A percentile compares a stretch with the other conserved stretches of the same genome.
These are phyloP conservation scores for Withania somnifera DNA, from an alignment of 305 asterid genomes.

Conservation along the genomic window DNA sequence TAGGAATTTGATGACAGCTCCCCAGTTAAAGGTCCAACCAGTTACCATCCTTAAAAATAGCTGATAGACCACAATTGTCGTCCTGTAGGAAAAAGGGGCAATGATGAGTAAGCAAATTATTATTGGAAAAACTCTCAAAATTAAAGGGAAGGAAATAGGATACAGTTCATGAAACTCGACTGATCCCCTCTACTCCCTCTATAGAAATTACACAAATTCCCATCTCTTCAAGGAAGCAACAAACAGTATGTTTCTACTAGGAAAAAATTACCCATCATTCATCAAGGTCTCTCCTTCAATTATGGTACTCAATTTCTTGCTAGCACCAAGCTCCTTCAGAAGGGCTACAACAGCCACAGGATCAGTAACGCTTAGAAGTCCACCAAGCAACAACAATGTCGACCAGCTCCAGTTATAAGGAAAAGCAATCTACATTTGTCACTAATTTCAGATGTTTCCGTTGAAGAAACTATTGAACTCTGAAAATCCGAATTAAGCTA, in stretches of 20 bases:
- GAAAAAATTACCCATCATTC: conserved; percentile 79
- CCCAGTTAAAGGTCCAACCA: conserved; percentile 71
- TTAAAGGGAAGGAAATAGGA: neutral
- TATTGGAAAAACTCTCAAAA: neutral
- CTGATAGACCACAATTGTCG: conserved; percentile 89
- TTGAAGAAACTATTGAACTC: conserved; percentile 2
- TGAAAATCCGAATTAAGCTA: conserved; percentile 18
- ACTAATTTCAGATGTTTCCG: conserved; percentile 17
- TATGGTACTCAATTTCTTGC: conserved; percentile 90
- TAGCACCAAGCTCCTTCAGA: conserved; percentile 90
- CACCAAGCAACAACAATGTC: conserved; percentile 87
- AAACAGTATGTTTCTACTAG: neutral
- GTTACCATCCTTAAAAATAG: conserved; percentile 69
- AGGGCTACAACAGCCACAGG: conserved; percentile 99
- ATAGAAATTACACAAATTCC: neutral
- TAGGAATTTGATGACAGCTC: conserved; percentile 52
- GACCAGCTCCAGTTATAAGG: conserved; percentile 97
- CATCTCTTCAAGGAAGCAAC: neutral
- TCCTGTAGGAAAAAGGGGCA: conserved; percentile 33
- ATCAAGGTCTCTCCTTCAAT: conserved; percentile 98
- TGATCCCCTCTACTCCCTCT: neutral
- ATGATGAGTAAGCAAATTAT: neutral
- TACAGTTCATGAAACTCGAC: neutral
- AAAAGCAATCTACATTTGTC: conserved; percentile 52
- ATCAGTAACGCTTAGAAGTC: conserved; percentile 98